A percentile compares a stretch with the other conserved stretches of the same genome.
These are phyloP conservation scores for Lasiosphaeriaceae sp. DNA, from an alignment of 495 filamentous ascomycete species.

Conservation along the genomic window DNA sequence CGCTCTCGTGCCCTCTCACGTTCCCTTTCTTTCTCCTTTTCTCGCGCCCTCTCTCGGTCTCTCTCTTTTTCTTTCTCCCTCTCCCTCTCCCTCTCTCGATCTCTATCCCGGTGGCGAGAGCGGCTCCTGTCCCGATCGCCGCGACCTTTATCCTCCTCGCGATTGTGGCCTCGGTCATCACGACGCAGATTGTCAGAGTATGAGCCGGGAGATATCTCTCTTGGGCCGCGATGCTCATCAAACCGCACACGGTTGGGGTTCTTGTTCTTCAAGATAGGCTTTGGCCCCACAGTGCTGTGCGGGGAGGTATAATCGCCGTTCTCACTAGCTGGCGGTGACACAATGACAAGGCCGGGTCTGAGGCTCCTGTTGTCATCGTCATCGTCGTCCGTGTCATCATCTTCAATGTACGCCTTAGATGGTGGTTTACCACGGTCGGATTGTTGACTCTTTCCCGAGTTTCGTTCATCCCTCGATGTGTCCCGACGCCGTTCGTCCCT, in stretches of 20 bases:
- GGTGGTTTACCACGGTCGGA: not conserved
- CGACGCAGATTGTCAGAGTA: constrained; percentile 20
- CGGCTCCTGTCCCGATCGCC: constrained; percentile 11
- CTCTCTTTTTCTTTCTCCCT: constrained; percentile 19
- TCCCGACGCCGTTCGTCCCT: too few species aligned
- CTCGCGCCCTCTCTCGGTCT: constrained; percentile 13
- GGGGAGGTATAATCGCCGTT: constrained; percentile 32
- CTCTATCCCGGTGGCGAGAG: constrained; percentile 7
- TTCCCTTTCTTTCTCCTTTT: constrained; percentile 18
- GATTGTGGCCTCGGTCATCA: constrained; percentile 17
- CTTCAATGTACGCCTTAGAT: not conserved
- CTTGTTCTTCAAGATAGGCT: constrained; percentile 50
- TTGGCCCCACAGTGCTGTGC: constrained; percentile 37
- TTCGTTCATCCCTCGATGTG: too few species aligned
- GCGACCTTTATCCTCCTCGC: constrained; percentile 21
- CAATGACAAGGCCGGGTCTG: constrained; percentile 37
- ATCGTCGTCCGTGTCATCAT: constrained; percentile 5
- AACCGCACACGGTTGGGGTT: constrained; percentile 47
- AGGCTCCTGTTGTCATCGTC: constrained; percentile 19
- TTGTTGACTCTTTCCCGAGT: too few species aligned
- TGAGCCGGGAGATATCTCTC: constrained; percentile 28
- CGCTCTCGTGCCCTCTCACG: constrained; percentile 23
- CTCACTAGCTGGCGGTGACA: constrained; percentile 33
- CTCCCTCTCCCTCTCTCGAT: constrained; percentile 18
- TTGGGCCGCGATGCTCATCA: constrained; percentile 32